Conservation (phyloP, 176 grass and related monocot species). For the Zizania latifolia region DNA sequence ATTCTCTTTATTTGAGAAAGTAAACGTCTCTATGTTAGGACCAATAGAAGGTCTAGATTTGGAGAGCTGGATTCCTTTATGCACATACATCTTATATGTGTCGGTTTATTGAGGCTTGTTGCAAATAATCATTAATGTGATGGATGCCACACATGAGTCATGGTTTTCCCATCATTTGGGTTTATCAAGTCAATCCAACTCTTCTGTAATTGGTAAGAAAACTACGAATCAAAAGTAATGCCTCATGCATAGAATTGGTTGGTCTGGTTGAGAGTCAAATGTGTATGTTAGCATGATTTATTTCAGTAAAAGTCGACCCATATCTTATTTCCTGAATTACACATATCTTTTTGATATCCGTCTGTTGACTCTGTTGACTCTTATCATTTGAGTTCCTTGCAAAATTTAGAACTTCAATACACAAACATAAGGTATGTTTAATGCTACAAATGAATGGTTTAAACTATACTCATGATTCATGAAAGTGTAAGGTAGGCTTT, state of each 20-base stretch:
- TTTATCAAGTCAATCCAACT: constrained; percentile 2
- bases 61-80: background rate
- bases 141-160: background rate
- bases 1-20: background rate
- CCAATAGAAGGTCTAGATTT: background rate
- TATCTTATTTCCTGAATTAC: background rate
- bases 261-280: background rate
- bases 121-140: background rate
- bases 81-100: background rate
- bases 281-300: background rate
- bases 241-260: background rate
- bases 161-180: background rate
- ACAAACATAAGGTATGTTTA: background rate
- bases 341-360: background rate
- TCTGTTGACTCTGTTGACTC: background rate
- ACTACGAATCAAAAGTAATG: background rate
- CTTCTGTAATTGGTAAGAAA: background rate
- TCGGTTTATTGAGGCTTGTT: background rate
- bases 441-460: background rate
- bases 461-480: background rate
- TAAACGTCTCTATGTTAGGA: background rate
- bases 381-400: constrained; percentile 1
- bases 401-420: constrained; percentile 7
- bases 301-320: background rate
- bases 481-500: background rate